Percentiles rank a stretch among this genome's conserved stretches.
phyloP scores from a whole-genome alignment of 768 basidiomycete species.

The Crucibulum laeve region DNA sequence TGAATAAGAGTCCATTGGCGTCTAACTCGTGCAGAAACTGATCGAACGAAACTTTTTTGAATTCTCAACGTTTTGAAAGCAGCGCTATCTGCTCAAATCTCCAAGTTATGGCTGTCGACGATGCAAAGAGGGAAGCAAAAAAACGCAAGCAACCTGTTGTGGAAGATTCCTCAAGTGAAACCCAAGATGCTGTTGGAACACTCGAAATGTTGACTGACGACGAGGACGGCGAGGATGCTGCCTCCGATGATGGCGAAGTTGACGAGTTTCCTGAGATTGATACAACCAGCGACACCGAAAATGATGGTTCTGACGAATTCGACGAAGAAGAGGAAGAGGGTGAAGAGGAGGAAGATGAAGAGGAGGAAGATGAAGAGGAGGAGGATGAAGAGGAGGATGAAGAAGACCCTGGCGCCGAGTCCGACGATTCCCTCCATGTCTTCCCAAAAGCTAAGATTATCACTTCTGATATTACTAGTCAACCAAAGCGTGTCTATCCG shows the following conservation, averaged over 20 bases:
- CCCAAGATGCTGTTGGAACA: conserved; percentile 35
- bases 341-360: conserved; percentile 28
- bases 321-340: conserved; percentile 35
- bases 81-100: conserved; percentile 2
- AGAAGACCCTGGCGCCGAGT: conserved; percentile 29
- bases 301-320: conserved; percentile 30
- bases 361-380: conserved; percentile 37
- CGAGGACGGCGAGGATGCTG: conserved; percentile 43
- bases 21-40: conserved; percentile 9
- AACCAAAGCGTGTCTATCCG: conserved; percentile 77
- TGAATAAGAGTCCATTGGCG: conserved; percentile 16
- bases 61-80: conserved; percentile 4
- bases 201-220: conserved; percentile 78
- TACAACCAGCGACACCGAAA: conserved; percentile 47
- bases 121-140: conserved; percentile 30
- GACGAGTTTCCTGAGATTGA: conserved; percentile 76
- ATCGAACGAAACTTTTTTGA: conserved; percentile 15
- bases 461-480: conserved; percentile 79
- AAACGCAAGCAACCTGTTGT: conserved; percentile 58
- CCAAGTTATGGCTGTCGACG: conserved; percentile 25
- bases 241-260: conserved; percentile 52
- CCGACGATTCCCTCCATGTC: conserved; percentile 45
- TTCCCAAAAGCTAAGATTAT: conserved; percentile 66
- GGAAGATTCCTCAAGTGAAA: conserved; percentile 26
- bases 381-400: conserved; percentile 40